Conservation (phyloP, 352 stramenopile genomes). For the Phytophthora boehmeriae region DNA sequence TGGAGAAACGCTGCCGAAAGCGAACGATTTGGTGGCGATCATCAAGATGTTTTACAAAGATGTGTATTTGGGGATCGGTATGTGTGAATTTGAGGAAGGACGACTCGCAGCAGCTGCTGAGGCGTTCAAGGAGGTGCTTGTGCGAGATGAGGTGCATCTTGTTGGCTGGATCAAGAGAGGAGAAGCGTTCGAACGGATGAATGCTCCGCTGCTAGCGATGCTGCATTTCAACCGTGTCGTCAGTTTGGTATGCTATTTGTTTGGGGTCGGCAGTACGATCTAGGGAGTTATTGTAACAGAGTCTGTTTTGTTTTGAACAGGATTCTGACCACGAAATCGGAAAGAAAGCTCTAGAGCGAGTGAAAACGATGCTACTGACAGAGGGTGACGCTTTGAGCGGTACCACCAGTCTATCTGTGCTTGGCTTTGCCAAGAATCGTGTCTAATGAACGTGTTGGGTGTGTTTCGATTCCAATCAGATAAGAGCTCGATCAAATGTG, state of each 20-base stretch:
- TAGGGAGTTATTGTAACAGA: not conserved
- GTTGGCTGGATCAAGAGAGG: slow-evolving; percentile 61
- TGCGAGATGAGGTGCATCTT: slow-evolving; percentile 54
- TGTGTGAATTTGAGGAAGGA: slow-evolving; percentile 37
- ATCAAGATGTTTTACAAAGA: slow-evolving; percentile 77
- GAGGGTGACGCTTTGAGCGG: slow-evolving; percentile 29
- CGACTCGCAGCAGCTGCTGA: slow-evolving; percentile 52
- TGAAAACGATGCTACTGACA: slow-evolving; percentile 35
- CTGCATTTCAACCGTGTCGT: slow-evolving; percentile 70
- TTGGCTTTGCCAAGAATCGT: slow-evolving; percentile 2
- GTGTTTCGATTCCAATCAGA: slow-evolving; percentile 10
- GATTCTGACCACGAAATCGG: slow-evolving; percentile 33
- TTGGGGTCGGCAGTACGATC: no score
- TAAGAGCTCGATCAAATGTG: slow-evolving; percentile 11
- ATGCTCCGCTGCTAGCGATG: slow-evolving; percentile 63
- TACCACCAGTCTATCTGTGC: slow-evolving; percentile 4
- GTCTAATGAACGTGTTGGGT: not conserved
- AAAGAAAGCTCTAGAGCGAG: slow-evolving; percentile 37
- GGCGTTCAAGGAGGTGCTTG: slow-evolving; percentile 71
- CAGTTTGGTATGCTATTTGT: slow-evolving; percentile 35
- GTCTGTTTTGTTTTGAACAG: slow-evolving; percentile 12
- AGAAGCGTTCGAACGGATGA: slow-evolving; percentile 59
- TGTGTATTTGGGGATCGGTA: slow-evolving; percentile 58
- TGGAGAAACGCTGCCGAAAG: slow-evolving; percentile 34
- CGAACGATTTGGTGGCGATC: slow-evolving; percentile 57